Base-by-base conservation (phyloP, 257 asterid species). In the Euphrasia confusa region DNA sequence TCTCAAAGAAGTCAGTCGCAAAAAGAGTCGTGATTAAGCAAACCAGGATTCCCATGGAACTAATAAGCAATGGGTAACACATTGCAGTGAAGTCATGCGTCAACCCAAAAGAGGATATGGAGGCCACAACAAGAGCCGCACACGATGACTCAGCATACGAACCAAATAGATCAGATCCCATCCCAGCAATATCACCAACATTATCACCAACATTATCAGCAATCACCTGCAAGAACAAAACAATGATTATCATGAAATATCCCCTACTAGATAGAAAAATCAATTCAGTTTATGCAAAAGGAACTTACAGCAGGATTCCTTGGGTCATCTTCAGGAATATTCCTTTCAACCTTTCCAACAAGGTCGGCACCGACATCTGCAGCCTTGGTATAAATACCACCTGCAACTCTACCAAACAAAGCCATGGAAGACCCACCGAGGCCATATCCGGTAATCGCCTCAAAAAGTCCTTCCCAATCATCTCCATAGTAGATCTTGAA, bases 371-470 rank as follows among this genome's bases (percentile, higher is more conserved):
- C 85, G 26, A 80, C 83, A 70, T 77, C 85, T 60, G 85, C 83
- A 24, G 85, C 85, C 60, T 80, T 80, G 44, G 97, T 89, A 72
- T 89, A 89, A 62, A 89, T 89, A 47, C 97, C 97, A 68, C 97
- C 97, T 61, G 94, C 97, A 53, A 89, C 97, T 80, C 97, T 81
- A 53, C 97, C 97, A 61, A 88, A 88, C 74, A 88, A 78, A 62
- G 96, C 90, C 97, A 89, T 89, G 66, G 97, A 89, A 37, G 97
- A 89, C 40, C 97, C 97, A 69, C 96, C 96, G 17, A 89, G 96
- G 66, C 96, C 95, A 65, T 86, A 89, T 28, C 95, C 94, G 69
- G 95, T 89, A 57, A 86, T 89, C 30, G 97, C 84, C 81, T 89
- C 95, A 39, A 86, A 89, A 57, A 89, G 93, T 47, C 94, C 91